Evolutionary conservation across 208 protist species (phyloP).

Genomic region (Acanthamoeba rhysodes): DNA sequence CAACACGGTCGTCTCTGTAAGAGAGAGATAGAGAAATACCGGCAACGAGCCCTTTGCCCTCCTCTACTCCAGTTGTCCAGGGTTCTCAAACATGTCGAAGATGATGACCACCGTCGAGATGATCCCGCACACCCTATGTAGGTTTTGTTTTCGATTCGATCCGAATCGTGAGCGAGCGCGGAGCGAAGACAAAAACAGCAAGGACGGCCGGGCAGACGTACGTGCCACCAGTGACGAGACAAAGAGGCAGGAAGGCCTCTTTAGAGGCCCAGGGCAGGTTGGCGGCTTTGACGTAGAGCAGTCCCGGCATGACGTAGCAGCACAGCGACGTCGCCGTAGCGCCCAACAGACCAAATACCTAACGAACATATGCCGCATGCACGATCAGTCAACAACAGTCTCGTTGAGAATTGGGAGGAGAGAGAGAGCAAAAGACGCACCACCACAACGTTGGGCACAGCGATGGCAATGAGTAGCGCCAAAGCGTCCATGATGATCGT

Average conservation of each 20-base stretch:
- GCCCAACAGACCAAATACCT: constrained; percentile 62
- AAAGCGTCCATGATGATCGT: constrained; percentile 60
- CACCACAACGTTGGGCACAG: constrained; percentile 58
- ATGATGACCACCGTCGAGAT: constrained; percentile 54
- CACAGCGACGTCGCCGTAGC: constrained; percentile 55
- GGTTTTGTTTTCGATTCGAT: too few relatives aligned
- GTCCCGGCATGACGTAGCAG: constrained; percentile 58
- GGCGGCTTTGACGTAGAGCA: constrained; percentile 63
- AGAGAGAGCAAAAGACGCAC: background rate
- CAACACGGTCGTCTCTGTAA: too few relatives aligned
- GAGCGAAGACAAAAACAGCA: background rate
- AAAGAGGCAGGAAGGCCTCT: background rate
- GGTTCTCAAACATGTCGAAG: constrained; percentile 30
- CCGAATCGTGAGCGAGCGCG: background rate
- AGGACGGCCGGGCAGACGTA: background rate
- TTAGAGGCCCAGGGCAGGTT: background rate
- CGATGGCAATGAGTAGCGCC: constrained; percentile 44
- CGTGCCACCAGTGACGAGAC: constrained; percentile 35
- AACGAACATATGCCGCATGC: background rate
- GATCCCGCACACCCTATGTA: background rate
- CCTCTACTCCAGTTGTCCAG: background rate
- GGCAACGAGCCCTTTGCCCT: too few relatives aligned
- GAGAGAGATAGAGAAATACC: too few relatives aligned
- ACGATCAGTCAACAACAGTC: background rate
- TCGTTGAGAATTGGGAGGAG: too few relatives aligned